phyloP scores from a whole-genome alignment of 1,284 basidiomycete species.

The Pseudomicrostroma phylloplanum region DNA sequence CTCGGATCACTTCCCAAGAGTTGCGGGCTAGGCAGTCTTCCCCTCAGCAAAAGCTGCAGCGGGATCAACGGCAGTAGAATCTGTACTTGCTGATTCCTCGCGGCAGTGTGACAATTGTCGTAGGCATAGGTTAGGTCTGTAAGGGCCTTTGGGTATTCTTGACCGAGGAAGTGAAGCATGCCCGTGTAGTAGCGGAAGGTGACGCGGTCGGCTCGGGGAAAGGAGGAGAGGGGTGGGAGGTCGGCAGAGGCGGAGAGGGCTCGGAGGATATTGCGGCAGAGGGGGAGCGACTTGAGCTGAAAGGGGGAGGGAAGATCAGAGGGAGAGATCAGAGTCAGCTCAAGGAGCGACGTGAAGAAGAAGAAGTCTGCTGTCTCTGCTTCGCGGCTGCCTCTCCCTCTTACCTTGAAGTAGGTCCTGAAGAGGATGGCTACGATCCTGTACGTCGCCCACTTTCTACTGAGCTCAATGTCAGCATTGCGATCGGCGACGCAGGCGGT shows the following conservation, averaged over 20 bases:
- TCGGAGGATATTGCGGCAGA: constrained; percentile 84
- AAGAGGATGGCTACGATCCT: constrained; percentile 85
- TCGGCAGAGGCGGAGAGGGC: constrained; percentile 76
- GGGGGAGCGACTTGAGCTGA: constrained; percentile 78
- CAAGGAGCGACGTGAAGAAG: constrained; percentile 4
- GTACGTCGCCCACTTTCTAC: constrained; percentile 85
- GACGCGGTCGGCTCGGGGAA: constrained; percentile 80
- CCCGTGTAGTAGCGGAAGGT: constrained; percentile 75
- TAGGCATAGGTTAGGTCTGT: constrained; percentile 75
- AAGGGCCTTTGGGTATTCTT: constrained; percentile 72
- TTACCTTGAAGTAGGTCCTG: constrained; percentile 87
- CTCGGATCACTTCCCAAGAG: constrained; percentile 66
- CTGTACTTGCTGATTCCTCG: constrained; percentile 72
- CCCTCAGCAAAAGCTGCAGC: constrained; percentile 61
- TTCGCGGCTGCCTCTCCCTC: constrained; percentile 34
- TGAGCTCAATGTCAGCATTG: constrained; percentile 60
- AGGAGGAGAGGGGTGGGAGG: constrained; percentile 68
- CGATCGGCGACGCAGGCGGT: constrained; percentile 82
- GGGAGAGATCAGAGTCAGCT: constrained; percentile 10
- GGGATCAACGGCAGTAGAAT: constrained; percentile 4
- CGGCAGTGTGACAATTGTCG: constrained; percentile 66
- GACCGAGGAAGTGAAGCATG: constrained; percentile 84
- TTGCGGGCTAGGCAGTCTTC: constrained; percentile 67
- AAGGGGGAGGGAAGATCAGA: background rate
- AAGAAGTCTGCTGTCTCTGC: no score